Base-by-base conservation (phyloP, 768 basidiomycete genomes). In the Auriscalpium orientale region DNA sequence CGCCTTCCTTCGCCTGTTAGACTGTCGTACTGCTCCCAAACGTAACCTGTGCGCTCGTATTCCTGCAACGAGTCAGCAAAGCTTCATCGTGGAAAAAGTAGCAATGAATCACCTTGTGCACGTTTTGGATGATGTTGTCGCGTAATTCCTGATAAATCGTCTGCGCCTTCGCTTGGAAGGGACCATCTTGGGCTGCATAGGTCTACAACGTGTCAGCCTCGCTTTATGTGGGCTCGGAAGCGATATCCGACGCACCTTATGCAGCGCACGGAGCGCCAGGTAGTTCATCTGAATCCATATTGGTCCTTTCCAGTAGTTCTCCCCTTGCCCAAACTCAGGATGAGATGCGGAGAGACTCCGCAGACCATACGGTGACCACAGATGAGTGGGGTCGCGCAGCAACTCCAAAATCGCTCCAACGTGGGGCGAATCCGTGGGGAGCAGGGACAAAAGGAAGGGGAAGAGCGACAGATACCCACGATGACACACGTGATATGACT, bases 201-300 rank as follows among this genome's bases (percentile, higher is more conserved):
- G 80, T 88, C 89, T 95, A 53, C 15, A 20, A 28, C 7, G n/a
- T 46, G 13, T 46, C 52, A 20, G 40, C 28, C 28, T 1, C 28
- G 28, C 28, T 28, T 4, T 28, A 28, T 28, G 2, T 28, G 28
- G 4, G 4, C 7, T 28, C 28, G 28, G 28, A 28, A 28, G 5
- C 2, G 28, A 7, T 28, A 4, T 28, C 28, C 28, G 33, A 61
- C 73, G 54, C 33, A 89, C 91, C 70, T 85, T 88, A 67, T 91
- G 76, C 56, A 98, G 71, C 12, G 92, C 81, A 28, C 82, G 77
- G 51, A 98, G 74, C 15, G 87, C 84, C 58, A 98, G 78, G 67
- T 93, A 98, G 71, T 98, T 98, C 89, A 98, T 95, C 69, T 92
- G 95, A 38, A 97, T 80, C 95, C 95, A 98, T 49, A 98, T 88